Percentiles rank a stretch among this genome's conserved stretches.
Evolutionary conservation across 2,329 filamentous ascomycete genomes (phyloP).

Genomic region (Ophiocordyceps robertsii): DNA sequence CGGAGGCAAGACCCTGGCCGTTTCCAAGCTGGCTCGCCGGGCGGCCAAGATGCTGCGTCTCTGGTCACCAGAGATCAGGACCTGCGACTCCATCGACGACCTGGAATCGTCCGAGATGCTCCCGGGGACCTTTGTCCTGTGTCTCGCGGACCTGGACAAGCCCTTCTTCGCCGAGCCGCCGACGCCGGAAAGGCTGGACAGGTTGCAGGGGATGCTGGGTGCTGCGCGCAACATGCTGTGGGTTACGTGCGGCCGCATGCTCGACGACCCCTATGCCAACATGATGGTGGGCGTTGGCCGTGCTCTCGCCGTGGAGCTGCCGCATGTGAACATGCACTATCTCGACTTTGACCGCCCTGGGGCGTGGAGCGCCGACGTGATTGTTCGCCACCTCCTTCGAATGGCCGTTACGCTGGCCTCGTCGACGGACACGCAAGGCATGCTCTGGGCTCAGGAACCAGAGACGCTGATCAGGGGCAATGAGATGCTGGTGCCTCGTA

Average conservation of each 20-base stretch:
- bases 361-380: neutral
- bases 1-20: constrained; percentile 1
- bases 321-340: constrained; percentile 1
- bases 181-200: constrained; percentile 10
- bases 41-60: neutral
- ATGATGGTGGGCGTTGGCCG: constrained; percentile 5
- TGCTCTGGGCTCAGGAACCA: neutral
- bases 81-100: constrained; percentile 4
- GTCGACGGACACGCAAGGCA: neutral
- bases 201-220: constrained; percentile 7
- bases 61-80: neutral
- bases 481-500: neutral
- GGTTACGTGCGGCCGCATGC: constrained; percentile 9
- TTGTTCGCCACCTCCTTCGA: neutral
- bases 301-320: neutral
- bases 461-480: neutral
- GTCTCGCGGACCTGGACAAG: constrained; percentile 6
- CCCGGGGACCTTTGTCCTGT: neutral
- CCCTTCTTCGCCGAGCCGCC: constrained; percentile 18
- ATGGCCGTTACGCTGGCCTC: neutral
- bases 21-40: neutral
- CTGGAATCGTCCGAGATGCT: neutral
- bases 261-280: constrained; percentile 8
- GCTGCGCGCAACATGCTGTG: constrained; percentile 8
- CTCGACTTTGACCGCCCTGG: neutral